Evolutionary conservation across 257 asterid genomes (phyloP).

Genomic region (Linaria vulgaris): DNA sequence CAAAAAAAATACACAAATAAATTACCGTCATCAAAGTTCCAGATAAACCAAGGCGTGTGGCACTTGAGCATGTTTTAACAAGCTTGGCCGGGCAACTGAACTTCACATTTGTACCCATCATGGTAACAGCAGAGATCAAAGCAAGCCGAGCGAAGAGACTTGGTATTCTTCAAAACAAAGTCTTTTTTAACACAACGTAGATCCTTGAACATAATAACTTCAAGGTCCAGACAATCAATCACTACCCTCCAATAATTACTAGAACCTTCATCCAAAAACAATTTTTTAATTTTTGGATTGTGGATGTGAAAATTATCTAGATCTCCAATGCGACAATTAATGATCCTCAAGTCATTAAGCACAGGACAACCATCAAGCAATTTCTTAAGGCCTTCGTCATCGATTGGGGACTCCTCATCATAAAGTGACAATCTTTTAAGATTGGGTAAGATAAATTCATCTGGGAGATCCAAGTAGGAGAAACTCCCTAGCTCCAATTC

Average conservation of each 20-base stretch:
- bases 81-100: background rate
- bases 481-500: background rate
- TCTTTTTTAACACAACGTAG: background rate
- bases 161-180: background rate
- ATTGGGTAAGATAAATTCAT: background rate
- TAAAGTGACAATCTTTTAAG: background rate
- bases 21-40: background rate
- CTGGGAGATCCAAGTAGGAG: background rate
- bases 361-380: constrained; percentile 3
- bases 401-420: too few species aligned
- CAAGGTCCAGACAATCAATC: too few species aligned
- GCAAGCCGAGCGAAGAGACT: too few species aligned
- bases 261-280: background rate
- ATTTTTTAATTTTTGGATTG: background rate
- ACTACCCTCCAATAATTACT: background rate
- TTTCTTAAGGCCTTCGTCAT: background rate
- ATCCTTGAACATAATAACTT: background rate
- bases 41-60: background rate
- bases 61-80: background rate
- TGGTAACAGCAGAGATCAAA: too few species aligned
- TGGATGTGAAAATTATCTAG: background rate
- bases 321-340: background rate
- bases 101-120: too few species aligned
- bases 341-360: background rate
- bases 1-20: background rate